A percentile compares a stretch with the other conserved stretches of the same genome.
These are phyloP conservation scores for Neonectria faginata DNA, from an alignment of 2,329 filamentous ascomycete genomes.

Conservation along the genomic window DNA sequence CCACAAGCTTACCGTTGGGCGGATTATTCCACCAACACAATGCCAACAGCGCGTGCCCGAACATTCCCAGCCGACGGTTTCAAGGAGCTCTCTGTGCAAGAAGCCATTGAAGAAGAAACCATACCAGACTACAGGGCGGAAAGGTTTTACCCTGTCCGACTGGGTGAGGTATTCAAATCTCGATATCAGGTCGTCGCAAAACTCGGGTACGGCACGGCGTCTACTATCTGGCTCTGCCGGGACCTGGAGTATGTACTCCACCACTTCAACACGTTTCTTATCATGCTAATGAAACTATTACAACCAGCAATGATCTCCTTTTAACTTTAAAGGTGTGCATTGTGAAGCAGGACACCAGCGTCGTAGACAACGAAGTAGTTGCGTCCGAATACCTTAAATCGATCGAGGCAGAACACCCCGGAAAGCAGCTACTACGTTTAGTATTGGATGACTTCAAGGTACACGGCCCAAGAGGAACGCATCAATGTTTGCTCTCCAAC, in stretches of 20 bases:
- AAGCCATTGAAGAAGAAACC: slow-evolving; percentile 43
- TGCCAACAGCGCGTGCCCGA: too few species aligned
- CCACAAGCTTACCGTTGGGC: too few species aligned
- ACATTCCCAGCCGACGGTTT: not conserved
- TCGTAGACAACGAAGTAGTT: slow-evolving; percentile 42
- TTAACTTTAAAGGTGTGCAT: slow-evolving; percentile 52
- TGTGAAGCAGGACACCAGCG: slow-evolving; percentile 42
- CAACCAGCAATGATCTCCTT: slow-evolving; percentile 38
- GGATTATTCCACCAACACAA: too few species aligned
- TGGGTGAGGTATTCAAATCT: slow-evolving; percentile 49
- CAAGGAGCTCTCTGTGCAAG: not conserved
- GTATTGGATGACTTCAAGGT: not conserved
- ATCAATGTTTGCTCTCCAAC: not conserved
- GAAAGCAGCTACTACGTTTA: not conserved
- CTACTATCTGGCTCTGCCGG: slow-evolving; percentile 57
- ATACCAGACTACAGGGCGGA: slow-evolving; percentile 42
- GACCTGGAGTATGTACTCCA: slow-evolving; percentile 47
- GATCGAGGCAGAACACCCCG: not conserved
- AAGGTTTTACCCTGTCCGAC: slow-evolving; percentile 52
- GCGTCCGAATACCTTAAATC: slow-evolving; percentile 46
- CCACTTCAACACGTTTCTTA: too few species aligned
- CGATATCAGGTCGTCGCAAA: slow-evolving; percentile 56
- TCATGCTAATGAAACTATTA: not conserved
- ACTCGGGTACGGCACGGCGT: slow-evolving; percentile 55
- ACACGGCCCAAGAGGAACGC: not conserved